Conservation (phyloP, 768 basidiomycete species). For the Hydnomerulius pinastri region DNA sequence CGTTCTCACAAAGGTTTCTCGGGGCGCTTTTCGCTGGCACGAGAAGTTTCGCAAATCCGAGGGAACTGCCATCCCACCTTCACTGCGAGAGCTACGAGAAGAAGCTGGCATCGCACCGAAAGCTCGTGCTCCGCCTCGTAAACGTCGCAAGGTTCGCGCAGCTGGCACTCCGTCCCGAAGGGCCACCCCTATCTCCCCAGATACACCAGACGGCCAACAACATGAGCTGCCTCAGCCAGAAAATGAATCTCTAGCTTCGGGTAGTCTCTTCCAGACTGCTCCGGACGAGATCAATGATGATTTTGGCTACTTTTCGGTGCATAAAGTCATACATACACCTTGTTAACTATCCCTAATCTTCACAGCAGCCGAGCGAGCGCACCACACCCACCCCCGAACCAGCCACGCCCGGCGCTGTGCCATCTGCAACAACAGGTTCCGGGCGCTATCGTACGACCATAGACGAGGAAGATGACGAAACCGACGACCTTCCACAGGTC, state of each 20-base stretch:
- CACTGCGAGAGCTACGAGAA: background rate
- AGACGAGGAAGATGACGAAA: background rate
- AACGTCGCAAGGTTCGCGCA: no score
- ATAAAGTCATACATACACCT: no score
- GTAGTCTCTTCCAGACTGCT: background rate
- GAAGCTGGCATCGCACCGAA: background rate
- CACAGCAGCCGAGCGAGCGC: no score
- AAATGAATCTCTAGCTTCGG: no score
- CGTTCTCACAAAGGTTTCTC: background rate
- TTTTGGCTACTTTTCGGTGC: no score
- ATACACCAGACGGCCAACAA: no score
- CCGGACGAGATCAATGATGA: background rate
- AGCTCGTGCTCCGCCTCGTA: background rate
- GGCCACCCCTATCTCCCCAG: no score
- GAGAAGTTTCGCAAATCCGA: background rate
- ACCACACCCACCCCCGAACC: no score
- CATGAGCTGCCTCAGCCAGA: no score
- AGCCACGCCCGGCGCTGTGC: no score
- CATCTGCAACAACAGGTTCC: background rate
- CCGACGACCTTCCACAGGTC: background rate
- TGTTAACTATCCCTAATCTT: no score
- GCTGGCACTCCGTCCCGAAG: no score
- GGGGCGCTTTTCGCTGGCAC: background rate
- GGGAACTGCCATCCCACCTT: background rate
- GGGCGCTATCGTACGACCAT: background rate